Evolutionary conservation across 2,329 filamentous ascomycete species (phyloP), one percentile per base, ranked within the genome.

Genomic region (Alternaria sp.): DNA sequence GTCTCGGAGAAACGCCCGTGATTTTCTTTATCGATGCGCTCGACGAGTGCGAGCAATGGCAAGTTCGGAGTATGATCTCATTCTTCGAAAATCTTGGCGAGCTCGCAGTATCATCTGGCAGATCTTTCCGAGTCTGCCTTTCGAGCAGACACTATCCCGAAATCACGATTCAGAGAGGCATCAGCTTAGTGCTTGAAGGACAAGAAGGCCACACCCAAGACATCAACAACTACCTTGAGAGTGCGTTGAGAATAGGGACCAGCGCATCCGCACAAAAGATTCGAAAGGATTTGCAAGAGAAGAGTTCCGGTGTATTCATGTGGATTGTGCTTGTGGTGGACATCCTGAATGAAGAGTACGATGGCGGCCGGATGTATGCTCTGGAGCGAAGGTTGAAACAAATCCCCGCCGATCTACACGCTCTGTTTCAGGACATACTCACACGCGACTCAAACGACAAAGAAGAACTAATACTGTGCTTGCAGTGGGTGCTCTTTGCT

Each of bases 1-100:
- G 5, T 2, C 64, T 73, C 11, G 59, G 52, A 42, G 26, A 60
- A 1, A 55, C 47, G 6, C 52, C 63, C 38, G 64, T 74, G 1
- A 51, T 69, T 2, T 72, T 63, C 41, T 75, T 75, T 22, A 69
- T 79, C 1, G 82, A 85, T 52, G 84, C 83, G 0, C 72, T 85
- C 1, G 83, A 86, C 38, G 84, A 86, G 62, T 84, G 82, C 56
- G 73, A 82, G 7, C 79, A 83, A 51, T 53, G 68, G 2, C 71
- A 85, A 46, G 70, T 81, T 3, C 74, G 74, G 30, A 74, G 78
- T 0, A 84, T 86, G 80, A 67, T 85, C 1, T 42, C 64, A 0
- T 81, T 81, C 53, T 80, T 86, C 12, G 77, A 83, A 51, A 63
- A 75, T 0, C 55, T 85, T 0, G 75, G 77, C 0, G 64, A 79